Base-by-base conservation (phyloP, 495 filamentous ascomycete genomes). In the Lepidopterella palustris region DNA sequence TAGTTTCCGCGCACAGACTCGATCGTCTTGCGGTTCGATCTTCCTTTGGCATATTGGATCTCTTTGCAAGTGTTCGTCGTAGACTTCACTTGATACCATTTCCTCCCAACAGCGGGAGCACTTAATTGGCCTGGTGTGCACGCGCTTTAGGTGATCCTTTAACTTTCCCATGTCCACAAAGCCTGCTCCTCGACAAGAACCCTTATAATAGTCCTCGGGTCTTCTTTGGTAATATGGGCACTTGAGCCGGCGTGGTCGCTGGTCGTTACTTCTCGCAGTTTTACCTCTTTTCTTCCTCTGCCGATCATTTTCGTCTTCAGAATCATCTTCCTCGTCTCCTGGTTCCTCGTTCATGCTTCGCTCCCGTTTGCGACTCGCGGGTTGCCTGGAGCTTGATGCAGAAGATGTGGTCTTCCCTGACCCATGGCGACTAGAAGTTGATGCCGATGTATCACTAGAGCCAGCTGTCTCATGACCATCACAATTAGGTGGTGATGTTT, bases 161-260 rank as follows among this genome's bases (percentile, higher is more conserved):
- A 58, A 29, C 24, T 58, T 58, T 20, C 24, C 55, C 45, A 58
- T 49, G 27, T 58, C 55, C 15, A 26, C 42, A 27, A 58, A 58
- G 5, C 55, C 55, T 15, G 8, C 45, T 5, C 55, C 55, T 58
- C 55, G 26, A 25, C 55, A 58, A 9, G 55, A 15, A 3, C 8
- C 45, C 20, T 45, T 23, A 9, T 24, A 20, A 28, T 50, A 24
- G 11, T 50, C 35, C 6, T 45, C 15, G 2, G 55, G 55, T 3
- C 35, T 18, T 35, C 35, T 27, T 25, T 58, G 40, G 26, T 50
- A 58, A 21, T 45, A 58, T 21, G 55, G 55, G 26, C 55, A 58
- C 45, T 58, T 58, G 3, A 58, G 20, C 11, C 29, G 52, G 13
- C 20, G 45, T 15, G 13, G 45, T 26, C 21, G n/a, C n/a, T n/a